Percentiles rank a stretch among this genome's conserved stretches.
Conservation (phyloP, 2,329 filamentous ascomycete species). For the Sporothrix humicola region DNA sequence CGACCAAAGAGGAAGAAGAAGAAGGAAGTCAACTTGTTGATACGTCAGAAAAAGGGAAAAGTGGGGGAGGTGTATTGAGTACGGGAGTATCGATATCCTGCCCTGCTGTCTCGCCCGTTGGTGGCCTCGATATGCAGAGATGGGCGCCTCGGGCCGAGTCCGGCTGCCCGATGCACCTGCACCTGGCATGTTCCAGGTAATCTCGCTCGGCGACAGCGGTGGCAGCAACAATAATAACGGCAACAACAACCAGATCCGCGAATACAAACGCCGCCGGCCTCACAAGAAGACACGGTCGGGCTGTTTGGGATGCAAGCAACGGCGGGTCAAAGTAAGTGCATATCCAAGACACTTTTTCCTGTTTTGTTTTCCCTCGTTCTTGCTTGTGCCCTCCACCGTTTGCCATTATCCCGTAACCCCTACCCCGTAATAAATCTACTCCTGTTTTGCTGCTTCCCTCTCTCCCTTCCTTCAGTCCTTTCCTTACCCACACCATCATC, state of each 20-base stretch:
- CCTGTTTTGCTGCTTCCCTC: not conserved
- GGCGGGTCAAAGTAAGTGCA: constrained; percentile 39
- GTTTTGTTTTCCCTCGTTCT: not conserved
- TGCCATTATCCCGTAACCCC: not conserved
- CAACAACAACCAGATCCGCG: constrained; percentile 34
- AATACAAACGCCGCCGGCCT: constrained; percentile 39
- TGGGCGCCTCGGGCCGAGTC: constrained; percentile 27
- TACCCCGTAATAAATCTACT: not conserved
- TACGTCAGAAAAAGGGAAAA: not conserved
- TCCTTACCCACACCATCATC: not conserved
- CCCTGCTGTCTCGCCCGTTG: too few relatives aligned
- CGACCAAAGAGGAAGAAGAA: not conserved
- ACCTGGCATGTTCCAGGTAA: constrained; percentile 39
- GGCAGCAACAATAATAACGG: constrained; percentile 37
- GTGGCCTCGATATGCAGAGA: constrained; percentile 28
- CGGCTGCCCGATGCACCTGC: constrained; percentile 29
- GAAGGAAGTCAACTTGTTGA: not conserved
- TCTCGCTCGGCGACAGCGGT: constrained; percentile 35
- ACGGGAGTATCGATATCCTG: too few relatives aligned
- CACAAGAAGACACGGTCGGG: constrained; percentile 40
- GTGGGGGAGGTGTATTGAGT: not conserved
- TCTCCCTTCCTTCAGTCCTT: not conserved
- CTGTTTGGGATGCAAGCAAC: constrained; percentile 39
- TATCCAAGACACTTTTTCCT: not conserved
- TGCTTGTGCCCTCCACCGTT: not conserved